Base-by-base conservation (phyloP, 306 rosid species). In the Purshia tridentata region DNA sequence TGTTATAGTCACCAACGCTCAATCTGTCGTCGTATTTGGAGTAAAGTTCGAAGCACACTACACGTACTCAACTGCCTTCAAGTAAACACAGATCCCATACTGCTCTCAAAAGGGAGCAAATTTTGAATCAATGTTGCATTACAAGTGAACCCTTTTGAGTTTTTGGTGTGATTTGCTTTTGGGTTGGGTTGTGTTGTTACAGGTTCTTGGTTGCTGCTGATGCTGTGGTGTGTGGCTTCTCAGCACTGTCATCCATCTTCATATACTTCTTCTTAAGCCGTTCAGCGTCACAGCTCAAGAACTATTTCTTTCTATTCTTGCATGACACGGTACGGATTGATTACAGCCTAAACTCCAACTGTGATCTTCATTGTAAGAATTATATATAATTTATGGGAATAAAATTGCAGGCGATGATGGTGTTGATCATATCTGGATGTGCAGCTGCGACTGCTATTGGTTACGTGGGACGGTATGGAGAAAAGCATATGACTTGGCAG, bases 391-490 rank as follows among this genome's bases (percentile, higher is more conserved):
- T 29, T 29, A 29, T 29, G 35, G 35, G 35, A 29, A 29, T 29
- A 29, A 29, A 29, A 14, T 63, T 20, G 55, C 70, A 88, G 97
- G 81, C 66, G 70, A 76, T 89, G 86, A 80, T 80, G 80, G 46
- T 86, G 72, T 19, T 91, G 79, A 72, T 81, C 61, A 85, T 80
- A 66, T 80, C 89, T 67, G 95, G 87, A 42, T 91, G 97, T 66
- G 87, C 90, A 4, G 97, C 95, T 2, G 91, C 83, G 7, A 84
- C 86, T 0, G 92, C 95, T 3, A 42, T 86, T 13, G 95, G 97
- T 2, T 87, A 85, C 47, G 88, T 91, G 70, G 88, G 88, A 4
- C 69, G 75, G 52, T 86, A 42, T 60, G 97, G 97, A n/a, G 88
- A 91, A 65, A 39, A 79, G 0, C 86, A 80, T 14, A 73, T 78